A percentile compares a stretch with the other conserved stretches of the same genome.
phyloP scores from a whole-genome alignment of 2,329 filamentous ascomycete genomes.

The Aspergillus sp. region DNA sequence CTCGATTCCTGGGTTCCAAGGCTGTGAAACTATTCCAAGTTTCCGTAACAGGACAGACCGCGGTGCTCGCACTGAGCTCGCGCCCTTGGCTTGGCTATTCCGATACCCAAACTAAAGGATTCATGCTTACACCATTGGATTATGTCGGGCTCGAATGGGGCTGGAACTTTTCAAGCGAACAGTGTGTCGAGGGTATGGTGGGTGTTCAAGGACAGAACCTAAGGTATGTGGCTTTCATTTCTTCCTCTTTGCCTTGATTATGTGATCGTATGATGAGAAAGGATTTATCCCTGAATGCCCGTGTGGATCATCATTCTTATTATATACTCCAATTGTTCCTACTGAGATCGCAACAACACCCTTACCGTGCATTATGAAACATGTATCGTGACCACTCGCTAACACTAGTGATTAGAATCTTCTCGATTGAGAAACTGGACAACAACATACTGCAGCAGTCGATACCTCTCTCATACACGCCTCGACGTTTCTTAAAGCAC shows the following conservation, averaged over 20 bases:
- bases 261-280: conserved; percentile 48
- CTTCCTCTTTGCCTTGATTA: conserved; percentile 9
- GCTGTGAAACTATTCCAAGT: conserved; percentile 88
- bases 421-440: conserved; percentile 81
- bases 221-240: conserved; percentile 58
- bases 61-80: conserved; percentile 85
- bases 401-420: conserved; percentile 62
- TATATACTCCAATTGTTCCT: conserved; percentile 88
- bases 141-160: conserved; percentile 88
- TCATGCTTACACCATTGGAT: conserved; percentile 88
- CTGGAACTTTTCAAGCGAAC: conserved; percentile 95
- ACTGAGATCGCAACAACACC: conserved; percentile 60
- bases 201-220: conserved; percentile 87
- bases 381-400: background rate
- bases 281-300: conserved; percentile 33
- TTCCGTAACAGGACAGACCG: conserved; percentile 79
- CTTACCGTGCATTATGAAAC: background rate
- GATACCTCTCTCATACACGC: conserved; percentile 85
- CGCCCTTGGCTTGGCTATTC: conserved; percentile 96
- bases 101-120: conserved; percentile 79
- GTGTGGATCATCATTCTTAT: conserved; percentile 50
- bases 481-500: conserved; percentile 81
- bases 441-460: conserved; percentile 85
- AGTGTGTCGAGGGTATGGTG: conserved; percentile 90
- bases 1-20: conserved; percentile 90